Conservation (phyloP, 2,329 filamentous ascomycete species). For the Pseudogymnoascus sp. region DNA sequence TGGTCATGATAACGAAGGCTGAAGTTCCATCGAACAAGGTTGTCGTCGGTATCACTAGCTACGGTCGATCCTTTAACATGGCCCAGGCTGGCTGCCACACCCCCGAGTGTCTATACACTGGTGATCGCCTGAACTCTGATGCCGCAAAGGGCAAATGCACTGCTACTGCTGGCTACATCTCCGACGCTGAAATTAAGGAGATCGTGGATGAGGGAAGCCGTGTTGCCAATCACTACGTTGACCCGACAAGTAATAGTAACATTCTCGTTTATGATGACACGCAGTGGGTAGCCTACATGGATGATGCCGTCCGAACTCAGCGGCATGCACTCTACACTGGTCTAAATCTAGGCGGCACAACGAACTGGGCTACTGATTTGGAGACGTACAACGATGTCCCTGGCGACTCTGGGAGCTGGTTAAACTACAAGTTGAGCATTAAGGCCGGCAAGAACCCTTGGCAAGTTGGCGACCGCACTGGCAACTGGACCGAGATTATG, state of each 20-base stretch:
- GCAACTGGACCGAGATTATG: conserved; percentile 22
- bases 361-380: conserved; percentile 30
- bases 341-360: conserved; percentile 25
- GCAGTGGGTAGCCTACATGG: conserved; percentile 23
- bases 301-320: conserved; percentile 16
- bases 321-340: conserved; percentile 19
- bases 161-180: conserved; percentile 27
- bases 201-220: conserved; percentile 20
- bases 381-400: neutral
- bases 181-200: conserved; percentile 28
- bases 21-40: conserved; percentile 25
- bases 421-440: neutral
- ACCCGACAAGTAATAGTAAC: conserved; percentile 15
- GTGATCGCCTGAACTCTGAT: conserved; percentile 17
- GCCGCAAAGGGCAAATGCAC: conserved; percentile 28
- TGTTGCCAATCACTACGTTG: conserved; percentile 14
- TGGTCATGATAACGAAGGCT: conserved; percentile 33
- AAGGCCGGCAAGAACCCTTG: conserved; percentile 16
- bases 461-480: conserved; percentile 13
- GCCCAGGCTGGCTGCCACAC: conserved; percentile 21
- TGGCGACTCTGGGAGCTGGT: neutral
- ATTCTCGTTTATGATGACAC: conserved; percentile 21
- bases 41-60: conserved; percentile 28
- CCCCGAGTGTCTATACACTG: conserved; percentile 21
- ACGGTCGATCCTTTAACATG: conserved; percentile 31